Conservation (phyloP, 2,329 filamentous ascomycete species). For the Pyrenophora tritici-repentis region DNA sequence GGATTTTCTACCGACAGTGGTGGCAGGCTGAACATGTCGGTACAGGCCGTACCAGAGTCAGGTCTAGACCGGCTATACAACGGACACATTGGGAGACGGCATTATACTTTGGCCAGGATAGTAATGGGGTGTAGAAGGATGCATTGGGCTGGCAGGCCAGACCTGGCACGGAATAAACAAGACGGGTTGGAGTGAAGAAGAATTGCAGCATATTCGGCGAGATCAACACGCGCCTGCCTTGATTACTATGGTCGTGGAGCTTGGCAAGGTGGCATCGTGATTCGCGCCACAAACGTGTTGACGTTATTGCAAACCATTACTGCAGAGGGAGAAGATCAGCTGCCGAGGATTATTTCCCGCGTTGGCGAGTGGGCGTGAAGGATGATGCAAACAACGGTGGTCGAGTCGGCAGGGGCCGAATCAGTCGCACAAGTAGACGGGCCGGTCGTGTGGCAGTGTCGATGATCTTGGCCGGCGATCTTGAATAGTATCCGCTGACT, state of each 20-base stretch:
- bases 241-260: slow-evolving; percentile 14
- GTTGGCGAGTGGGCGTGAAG: slow-evolving; percentile 4
- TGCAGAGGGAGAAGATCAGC: slow-evolving; percentile 14
- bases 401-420: slow-evolving; percentile 9
- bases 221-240: slow-evolving; percentile 25
- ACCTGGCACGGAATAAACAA: slow-evolving; percentile 14
- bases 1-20: neutral
- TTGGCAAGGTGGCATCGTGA: slow-evolving; percentile 27
- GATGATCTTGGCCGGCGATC: slow-evolving; percentile 7
- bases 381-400: slow-evolving; percentile 7
- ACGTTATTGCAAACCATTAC: slow-evolving; percentile 14
- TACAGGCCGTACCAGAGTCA: slow-evolving; percentile 13
- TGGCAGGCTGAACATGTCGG: neutral
- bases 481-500: slow-evolving; percentile 6
- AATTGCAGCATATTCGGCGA: slow-evolving; percentile 36
- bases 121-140: slow-evolving; percentile 9
- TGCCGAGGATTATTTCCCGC: slow-evolving; percentile 5
- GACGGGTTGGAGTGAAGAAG: slow-evolving; percentile 23
- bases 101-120: slow-evolving; percentile 5
- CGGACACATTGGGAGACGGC: slow-evolving; percentile 19
- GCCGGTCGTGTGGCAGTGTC: slow-evolving; percentile 1
- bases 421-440: neutral
- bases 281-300: slow-evolving; percentile 28
- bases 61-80: slow-evolving; percentile 20
- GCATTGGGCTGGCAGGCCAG: slow-evolving; percentile 11